Evolutionary conservation across 352 stramenopile species (phyloP).

Genomic region (Globisporangium cystogenes): DNA sequence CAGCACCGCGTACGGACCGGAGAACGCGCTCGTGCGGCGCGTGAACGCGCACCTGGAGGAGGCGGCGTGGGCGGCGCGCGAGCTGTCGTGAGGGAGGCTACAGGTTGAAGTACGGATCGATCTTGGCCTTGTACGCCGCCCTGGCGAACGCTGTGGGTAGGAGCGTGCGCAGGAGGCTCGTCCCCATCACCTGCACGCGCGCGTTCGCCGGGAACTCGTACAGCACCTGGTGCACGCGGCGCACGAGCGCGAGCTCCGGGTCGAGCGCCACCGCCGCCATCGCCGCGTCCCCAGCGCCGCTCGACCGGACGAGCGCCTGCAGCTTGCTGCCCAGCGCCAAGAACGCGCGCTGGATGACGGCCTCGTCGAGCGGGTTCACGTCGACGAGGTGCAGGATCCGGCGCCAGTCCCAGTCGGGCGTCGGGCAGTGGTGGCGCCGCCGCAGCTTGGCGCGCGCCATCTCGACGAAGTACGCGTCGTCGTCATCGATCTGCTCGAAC

Average conservation of each 20-base stretch:
- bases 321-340: conserved; percentile 62
- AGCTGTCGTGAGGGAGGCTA: conserved; percentile 22
- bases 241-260: conserved; percentile 46
- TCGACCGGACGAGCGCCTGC: conserved; percentile 15
- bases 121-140: conserved; percentile 60
- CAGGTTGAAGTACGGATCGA: conserved; percentile 72
- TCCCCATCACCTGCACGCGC: conserved; percentile 55
- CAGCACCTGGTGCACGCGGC: conserved; percentile 51
- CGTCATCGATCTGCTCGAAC: conserved; percentile 48
- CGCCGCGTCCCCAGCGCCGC: conserved; percentile 16
- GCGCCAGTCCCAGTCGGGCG: conserved; percentile 29
- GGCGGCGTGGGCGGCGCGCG: not conserved
- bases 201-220: conserved; percentile 56
- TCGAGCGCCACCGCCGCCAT: conserved; percentile 48
- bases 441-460: conserved; percentile 59
- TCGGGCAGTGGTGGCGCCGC: conserved; percentile 47
- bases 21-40: conserved; percentile 5
- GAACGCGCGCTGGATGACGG: conserved; percentile 46
- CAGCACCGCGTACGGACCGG: conserved; percentile 4
- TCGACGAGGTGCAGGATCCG: conserved; percentile 56
- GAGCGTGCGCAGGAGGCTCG: conserved; percentile 42
- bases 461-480: conserved; percentile 42
- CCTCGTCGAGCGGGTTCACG: conserved; percentile 53
- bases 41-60: conserved; percentile 8
- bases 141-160: conserved; percentile 62